Percentiles rank a stretch among this genome's conserved stretches.
These are phyloP conservation scores for Chionographis japonica DNA, from an alignment of 106 monocot species.

Conservation along the genomic window DNA sequence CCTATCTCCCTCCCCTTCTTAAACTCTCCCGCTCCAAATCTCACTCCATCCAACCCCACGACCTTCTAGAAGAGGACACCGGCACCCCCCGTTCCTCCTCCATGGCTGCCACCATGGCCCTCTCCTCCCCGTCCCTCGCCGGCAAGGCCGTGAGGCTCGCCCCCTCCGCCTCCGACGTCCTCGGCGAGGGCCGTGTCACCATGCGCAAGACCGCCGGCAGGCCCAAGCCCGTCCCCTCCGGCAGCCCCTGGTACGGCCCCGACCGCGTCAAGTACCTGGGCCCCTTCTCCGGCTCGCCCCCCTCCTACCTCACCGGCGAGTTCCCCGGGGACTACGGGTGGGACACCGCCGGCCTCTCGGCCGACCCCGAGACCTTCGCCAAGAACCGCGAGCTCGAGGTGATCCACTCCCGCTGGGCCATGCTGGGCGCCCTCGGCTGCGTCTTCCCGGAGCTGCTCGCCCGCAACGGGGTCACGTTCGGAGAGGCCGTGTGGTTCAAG, in stretches of 20 bases:
- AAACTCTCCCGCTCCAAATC: too few relatives aligned
- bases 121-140: conserved; percentile 23
- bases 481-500: conserved; percentile 41
- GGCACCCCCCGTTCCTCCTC: too few relatives aligned
- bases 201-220: conserved; percentile 31
- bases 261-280: conserved; percentile 29
- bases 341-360: conserved; percentile 38
- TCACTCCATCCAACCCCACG: too few relatives aligned
- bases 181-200: conserved; percentile 27
- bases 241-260: conserved; percentile 38
- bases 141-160: conserved; percentile 14
- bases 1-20: too few relatives aligned
- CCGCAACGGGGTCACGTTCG: conserved; percentile 38
- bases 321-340: conserved; percentile 43
- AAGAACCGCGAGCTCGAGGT: conserved; percentile 40
- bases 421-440: conserved; percentile 35
- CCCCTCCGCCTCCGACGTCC: conserved; percentile 6
- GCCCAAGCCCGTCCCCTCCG: conserved; percentile 18
- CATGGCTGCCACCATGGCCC: conserved; percentile 23
- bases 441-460: conserved; percentile 37
- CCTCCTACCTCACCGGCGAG: conserved; percentile 40
- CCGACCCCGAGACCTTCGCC: conserved; percentile 40
- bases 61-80: too few relatives aligned
- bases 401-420: conserved; percentile 31
- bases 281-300: conserved; percentile 26